These are phyloP conservation scores for Strobilomyces echinocephalus DNA, from an alignment of 768 basidiomycete genomes.

Conservation along the genomic window DNA sequence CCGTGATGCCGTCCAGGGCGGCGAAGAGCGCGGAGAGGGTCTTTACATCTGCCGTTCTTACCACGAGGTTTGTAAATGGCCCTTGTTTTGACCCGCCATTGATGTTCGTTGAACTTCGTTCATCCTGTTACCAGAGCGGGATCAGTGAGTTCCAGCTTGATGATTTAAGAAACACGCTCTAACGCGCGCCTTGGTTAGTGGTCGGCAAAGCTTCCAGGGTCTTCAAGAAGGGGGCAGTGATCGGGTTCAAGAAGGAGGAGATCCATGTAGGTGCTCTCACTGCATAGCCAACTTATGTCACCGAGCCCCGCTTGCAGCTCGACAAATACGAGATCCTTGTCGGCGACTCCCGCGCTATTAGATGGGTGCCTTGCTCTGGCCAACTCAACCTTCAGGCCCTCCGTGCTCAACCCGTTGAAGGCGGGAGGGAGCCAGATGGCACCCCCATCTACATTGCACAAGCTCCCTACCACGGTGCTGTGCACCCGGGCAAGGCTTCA, in stretches of 20 bases:
- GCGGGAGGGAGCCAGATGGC: conserved; percentile 62
- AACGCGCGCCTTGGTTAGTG: conserved; percentile 35
- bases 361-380: conserved; percentile 52
- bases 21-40: conserved; percentile 45
- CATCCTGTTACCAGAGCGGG: conserved; percentile 39
- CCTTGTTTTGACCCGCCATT: background rate
- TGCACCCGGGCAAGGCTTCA: conserved; percentile 64
- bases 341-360: conserved; percentile 51
- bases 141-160: conserved; percentile 37
- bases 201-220: conserved; percentile 59
- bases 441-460: conserved; percentile 55
- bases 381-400: conserved; percentile 41
- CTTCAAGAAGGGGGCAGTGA: conserved; percentile 58
- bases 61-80: conserved; percentile 42
- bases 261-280: conserved; percentile 42
- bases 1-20: conserved; percentile 50
- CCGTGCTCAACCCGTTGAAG: conserved; percentile 55
- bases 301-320: conserved; percentile 37
- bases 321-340: conserved; percentile 67
- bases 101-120: background rate
- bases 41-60: conserved; percentile 60
- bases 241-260: conserved; percentile 59
- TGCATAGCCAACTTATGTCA: background rate
- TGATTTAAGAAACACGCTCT: background rate
- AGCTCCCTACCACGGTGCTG: conserved; percentile 46